Conservation (phyloP, 176 grass and related monocot genomes). For the Dactylis glomerata region DNA sequence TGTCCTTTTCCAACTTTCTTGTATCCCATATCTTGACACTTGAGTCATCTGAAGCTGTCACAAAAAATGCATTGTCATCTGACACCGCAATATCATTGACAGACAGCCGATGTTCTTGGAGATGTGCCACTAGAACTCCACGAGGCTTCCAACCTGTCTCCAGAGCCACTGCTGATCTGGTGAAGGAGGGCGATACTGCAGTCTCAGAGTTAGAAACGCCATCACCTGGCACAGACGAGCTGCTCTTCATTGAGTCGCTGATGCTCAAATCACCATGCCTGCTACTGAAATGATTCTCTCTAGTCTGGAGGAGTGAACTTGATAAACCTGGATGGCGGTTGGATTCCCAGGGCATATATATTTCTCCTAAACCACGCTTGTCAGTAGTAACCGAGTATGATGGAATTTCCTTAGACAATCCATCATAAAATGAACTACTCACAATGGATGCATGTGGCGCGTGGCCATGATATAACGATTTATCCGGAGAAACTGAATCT, state of each 20-base stretch:
- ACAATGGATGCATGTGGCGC: conserved; percentile 55
- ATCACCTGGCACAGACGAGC: conserved; percentile 56
- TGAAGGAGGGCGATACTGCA: conserved; percentile 53
- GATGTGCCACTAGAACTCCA: conserved; percentile 90
- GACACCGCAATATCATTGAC: conserved; percentile 90
- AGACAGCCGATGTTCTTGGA: conserved; percentile 82
- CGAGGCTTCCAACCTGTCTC: conserved; percentile 88
- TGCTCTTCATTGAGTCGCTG: conserved; percentile 62
- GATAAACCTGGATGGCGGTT: conserved; percentile 24
- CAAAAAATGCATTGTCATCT: conserved; percentile 76
- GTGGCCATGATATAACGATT: conserved; percentile 59
- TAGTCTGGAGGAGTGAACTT: conserved; percentile 41
- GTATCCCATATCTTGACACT: conserved; percentile 98
- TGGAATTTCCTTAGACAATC: conserved; percentile 81
- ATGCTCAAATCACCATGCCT: conserved; percentile 71
- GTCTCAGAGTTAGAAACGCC: conserved; percentile 54
- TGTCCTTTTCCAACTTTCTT: conserved; percentile 94
- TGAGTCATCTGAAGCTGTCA: conserved; percentile 87
- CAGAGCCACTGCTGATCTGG: conserved; percentile 42
- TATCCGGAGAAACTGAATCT: conserved; percentile 65
- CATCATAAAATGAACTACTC: conserved; percentile 83
- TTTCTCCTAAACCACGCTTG: conserved; percentile 20
- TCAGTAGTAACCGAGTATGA: conserved; percentile 66
- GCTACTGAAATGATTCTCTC: conserved; percentile 65
- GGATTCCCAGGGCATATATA: conserved; percentile 22